Conservation (phyloP, 768 basidiomycete genomes). For the Polyporus arcularius region DNA sequence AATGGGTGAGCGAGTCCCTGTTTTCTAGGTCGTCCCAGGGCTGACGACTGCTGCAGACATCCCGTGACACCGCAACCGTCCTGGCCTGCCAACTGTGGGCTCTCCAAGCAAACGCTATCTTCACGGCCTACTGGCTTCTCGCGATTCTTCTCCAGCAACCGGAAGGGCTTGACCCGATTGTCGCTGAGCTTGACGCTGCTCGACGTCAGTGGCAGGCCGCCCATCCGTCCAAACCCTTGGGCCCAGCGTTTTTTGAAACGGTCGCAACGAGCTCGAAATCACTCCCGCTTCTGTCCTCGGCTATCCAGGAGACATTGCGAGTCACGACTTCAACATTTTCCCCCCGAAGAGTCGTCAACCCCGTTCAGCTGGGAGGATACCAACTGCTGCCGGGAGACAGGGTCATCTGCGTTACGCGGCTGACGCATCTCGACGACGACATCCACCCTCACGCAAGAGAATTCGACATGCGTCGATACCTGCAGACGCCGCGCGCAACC, state of each 20-base stretch:
- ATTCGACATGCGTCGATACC: slow-evolving; percentile 20
- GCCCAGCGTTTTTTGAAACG: slow-evolving; percentile 13
- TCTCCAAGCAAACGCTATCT: slow-evolving; percentile 26
- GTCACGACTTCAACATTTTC: slow-evolving; percentile 20
- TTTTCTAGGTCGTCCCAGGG: not conserved
- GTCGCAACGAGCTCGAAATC: not conserved
- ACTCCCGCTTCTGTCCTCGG: slow-evolving; percentile 24
- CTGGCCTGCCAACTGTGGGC: slow-evolving; percentile 25
- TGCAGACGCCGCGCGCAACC: slow-evolving; percentile 7
- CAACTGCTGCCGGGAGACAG: slow-evolving; percentile 19
- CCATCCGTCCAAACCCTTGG: slow-evolving; percentile 14
- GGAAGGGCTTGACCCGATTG: slow-evolving; percentile 20
- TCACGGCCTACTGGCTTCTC: slow-evolving; percentile 25
- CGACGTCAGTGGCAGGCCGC: slow-evolving; percentile 8
- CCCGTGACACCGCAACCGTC: slow-evolving; percentile 16
- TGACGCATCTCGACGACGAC: slow-evolving; percentile 22
- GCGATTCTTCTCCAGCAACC: slow-evolving; percentile 21
- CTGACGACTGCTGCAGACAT: slow-evolving; percentile 3
- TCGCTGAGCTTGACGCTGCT: slow-evolving; percentile 21
- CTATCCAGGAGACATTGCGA: slow-evolving; percentile 29
- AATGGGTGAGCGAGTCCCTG: slow-evolving; percentile 14
- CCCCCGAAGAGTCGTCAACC: slow-evolving; percentile 21
- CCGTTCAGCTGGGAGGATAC: slow-evolving; percentile 20
- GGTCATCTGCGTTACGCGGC: slow-evolving; percentile 22
- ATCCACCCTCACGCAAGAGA: slow-evolving; percentile 16